Evolutionary conservation across 1,284 basidiomycete species (phyloP), one percentile per base, ranked within the genome.

Genomic region (Sparassis latifolia): DNA sequence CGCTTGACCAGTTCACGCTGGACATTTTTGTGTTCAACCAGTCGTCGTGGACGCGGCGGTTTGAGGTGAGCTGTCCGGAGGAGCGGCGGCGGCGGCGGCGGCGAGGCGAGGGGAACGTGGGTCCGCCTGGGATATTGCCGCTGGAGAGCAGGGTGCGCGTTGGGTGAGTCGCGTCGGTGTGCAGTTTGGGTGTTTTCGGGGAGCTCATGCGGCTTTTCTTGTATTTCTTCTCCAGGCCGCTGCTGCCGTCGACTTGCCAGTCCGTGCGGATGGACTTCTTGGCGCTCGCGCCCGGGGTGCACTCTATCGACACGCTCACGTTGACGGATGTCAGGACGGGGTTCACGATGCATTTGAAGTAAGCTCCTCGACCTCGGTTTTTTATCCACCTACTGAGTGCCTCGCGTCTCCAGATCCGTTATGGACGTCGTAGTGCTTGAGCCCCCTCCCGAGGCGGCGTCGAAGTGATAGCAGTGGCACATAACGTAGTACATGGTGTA

Each of bases 11-110:
- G 45, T 95, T 95, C 66, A 84, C 81, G 40, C 67, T 94, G 55
- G 91, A 95, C 58, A 85, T 94, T 4, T 94, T 94, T 61, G 88
- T 94, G 46, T 91, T 88, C 63, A 95, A 94, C 62, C 84, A 85
- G 65, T 86, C 83, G n/a, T 74, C 80, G 45, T 82, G 84, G 74
- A 83, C 84, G 46, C 73, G 89, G 52, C 67, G 89, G 52, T 89
- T 93, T 59, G 87, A 91, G 64, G 74, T 93, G 30, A 80, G 77
- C 28, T 84, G 81, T 62, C 86, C 86, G 1, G 75, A 81, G 50
- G 75, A 81, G 51, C 66, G 76, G 48, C 69, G 75, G 52, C 68
- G 72, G 51, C 66, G 74, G 55, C 74, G 75, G 40, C 67, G 67
- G 33, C 68, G 66, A 40, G 70, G 53, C 54, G 66, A 58, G 59